Evolutionary conservation across 1,284 basidiomycete species (phyloP).

Genomic region (Xanthoconium separans): DNA sequence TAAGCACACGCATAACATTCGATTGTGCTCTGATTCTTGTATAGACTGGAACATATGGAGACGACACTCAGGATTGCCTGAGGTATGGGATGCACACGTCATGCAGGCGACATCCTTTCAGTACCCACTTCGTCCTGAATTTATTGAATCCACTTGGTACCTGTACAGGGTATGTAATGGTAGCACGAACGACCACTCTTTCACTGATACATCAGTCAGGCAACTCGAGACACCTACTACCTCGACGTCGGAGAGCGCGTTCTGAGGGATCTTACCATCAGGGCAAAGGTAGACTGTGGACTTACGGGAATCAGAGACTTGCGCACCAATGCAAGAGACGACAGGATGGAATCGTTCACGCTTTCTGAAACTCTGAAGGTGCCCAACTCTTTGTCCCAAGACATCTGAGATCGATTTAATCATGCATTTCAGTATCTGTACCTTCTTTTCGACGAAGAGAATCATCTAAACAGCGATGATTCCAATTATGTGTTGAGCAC

Average conservation of each 20-base stretch:
- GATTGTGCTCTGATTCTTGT: background rate
- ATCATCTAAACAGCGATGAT: constrained; percentile 70
- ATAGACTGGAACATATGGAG: constrained; percentile 91
- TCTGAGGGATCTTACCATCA: constrained; percentile 68
- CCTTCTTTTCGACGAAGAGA: constrained; percentile 86
- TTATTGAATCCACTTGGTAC: constrained; percentile 93
- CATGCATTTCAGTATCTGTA: constrained; percentile 71
- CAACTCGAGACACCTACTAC: constrained; percentile 89
- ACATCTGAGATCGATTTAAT: constrained; percentile 2
- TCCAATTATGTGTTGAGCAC: constrained; percentile 88
- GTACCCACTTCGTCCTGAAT: constrained; percentile 88
- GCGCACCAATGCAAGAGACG: constrained; percentile 75
- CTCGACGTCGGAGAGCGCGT: constrained; percentile 87
- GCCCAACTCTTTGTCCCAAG: background rate
- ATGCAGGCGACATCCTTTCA: constrained; percentile 74
- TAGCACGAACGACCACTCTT: background rate
- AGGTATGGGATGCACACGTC: constrained; percentile 82
- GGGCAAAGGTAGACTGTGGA: constrained; percentile 83
- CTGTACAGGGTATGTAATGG: constrained; percentile 74
- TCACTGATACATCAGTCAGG: constrained; percentile 47
- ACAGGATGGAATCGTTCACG: constrained; percentile 92
- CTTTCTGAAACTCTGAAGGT: constrained; percentile 91
- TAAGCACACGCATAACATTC: constrained; percentile 36
- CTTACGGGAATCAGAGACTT: constrained; percentile 81
- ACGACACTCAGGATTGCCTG: constrained; percentile 81